A percentile compares a stretch with the other conserved stretches of the same genome.
phyloP scores from a whole-genome alignment of 2,329 filamentous ascomycete genomes.

The Phialophora expanda region DNA sequence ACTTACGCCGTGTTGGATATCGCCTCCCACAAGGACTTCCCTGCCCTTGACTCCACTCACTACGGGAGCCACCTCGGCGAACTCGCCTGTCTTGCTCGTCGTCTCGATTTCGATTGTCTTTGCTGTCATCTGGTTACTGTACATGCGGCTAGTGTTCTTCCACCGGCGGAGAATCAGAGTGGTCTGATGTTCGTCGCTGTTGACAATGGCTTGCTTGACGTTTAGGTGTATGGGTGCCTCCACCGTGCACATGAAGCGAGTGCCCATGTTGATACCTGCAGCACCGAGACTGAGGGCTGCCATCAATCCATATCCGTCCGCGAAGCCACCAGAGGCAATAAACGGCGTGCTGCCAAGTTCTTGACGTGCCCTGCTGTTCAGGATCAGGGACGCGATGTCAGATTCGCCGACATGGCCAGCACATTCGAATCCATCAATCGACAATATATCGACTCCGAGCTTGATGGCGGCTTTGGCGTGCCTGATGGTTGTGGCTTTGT shows the following conservation, averaged over 20 bases:
- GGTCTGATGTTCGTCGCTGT: slow-evolving; percentile 87
- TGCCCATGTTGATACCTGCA: slow-evolving; percentile 97
- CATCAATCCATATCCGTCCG: slow-evolving; percentile 89
- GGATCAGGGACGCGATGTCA: slow-evolving; percentile 61
- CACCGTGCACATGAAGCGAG: slow-evolving; percentile 93
- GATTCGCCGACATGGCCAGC: slow-evolving; percentile 68
- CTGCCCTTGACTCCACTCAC: slow-evolving; percentile 90
- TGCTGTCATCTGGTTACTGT: slow-evolving; percentile 84
- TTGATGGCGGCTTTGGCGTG: slow-evolving; percentile 91
- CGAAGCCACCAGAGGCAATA: slow-evolving; percentile 94
- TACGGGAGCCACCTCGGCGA: slow-evolving; percentile 81
- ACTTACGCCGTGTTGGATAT: slow-evolving; percentile 80
- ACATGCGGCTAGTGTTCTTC: slow-evolving; percentile 90
- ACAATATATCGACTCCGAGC: slow-evolving; percentile 93
- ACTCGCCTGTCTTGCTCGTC: slow-evolving; percentile 82
- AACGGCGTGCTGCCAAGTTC: slow-evolving; percentile 78
- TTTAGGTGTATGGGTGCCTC: slow-evolving; percentile 91
- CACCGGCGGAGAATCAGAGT: slow-evolving; percentile 85
- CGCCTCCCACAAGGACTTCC: slow-evolving; percentile 92
- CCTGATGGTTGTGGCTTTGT: slow-evolving; percentile 97
- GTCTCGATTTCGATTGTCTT: slow-evolving; percentile 82
- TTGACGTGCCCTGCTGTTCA: slow-evolving; percentile 84
- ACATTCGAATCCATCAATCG: slow-evolving; percentile 97
- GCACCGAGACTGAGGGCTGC: slow-evolving; percentile 89
- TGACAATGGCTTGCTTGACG: slow-evolving; percentile 91